Conservation (phyloP, 2,329 filamentous ascomycete species). For the Tolypocladium album region DNA sequence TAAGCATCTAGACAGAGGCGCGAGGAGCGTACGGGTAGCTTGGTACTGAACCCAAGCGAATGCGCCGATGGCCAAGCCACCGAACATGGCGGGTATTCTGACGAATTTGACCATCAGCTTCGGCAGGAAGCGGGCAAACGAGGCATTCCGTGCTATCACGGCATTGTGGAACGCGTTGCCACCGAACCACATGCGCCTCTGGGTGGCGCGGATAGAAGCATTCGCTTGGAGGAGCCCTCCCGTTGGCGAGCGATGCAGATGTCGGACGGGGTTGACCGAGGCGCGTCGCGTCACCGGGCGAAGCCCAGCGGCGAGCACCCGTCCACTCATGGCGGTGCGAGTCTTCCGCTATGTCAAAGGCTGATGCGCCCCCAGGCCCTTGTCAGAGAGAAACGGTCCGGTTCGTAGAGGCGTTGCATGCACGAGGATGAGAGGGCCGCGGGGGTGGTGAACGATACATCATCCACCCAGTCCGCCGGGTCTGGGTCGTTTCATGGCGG, state of each 20-base stretch:
- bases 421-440: background rate
- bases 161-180: conserved; percentile 80
- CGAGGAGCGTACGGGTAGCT: conserved; percentile 58
- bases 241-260: conserved; percentile 55
- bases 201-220: conserved; percentile 47
- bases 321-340: conserved; percentile 21
- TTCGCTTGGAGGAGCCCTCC: conserved; percentile 60
- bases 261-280: conserved; percentile 43
- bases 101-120: conserved; percentile 85
- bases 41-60: conserved; percentile 95
- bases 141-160: conserved; percentile 51
- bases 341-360: background rate
- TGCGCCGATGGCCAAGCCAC: conserved; percentile 75
- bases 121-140: conserved; percentile 60
- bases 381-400: background rate
- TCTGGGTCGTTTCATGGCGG: background rate
- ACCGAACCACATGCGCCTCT: conserved; percentile 62
- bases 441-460: background rate
- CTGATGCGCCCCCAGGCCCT: background rate
- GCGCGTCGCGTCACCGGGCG: conserved; percentile 55
- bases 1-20: background rate
- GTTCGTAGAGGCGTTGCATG: background rate
- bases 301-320: conserved; percentile 56
- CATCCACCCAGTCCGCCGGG: background rate
- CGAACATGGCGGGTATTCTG: conserved; percentile 82